Evolutionary conservation across 2,329 filamentous ascomycete genomes (phyloP).

Genomic region (Fusarium sp.): DNA sequence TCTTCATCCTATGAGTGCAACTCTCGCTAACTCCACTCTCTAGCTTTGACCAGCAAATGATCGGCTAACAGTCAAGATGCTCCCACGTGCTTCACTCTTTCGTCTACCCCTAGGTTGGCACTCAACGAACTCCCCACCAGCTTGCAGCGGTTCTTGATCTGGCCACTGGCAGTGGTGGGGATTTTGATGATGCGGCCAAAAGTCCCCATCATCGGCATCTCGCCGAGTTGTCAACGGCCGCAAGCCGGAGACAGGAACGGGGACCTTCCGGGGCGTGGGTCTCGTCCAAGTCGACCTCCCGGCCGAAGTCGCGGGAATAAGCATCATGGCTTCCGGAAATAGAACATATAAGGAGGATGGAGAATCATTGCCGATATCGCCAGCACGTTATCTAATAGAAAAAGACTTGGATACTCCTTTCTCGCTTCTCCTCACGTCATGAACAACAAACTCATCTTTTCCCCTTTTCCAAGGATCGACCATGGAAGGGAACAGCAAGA

Average conservation of each 20-base stretch:
- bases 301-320: conserved; percentile 36
- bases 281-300: conserved; percentile 8
- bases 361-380: conserved; percentile 37
- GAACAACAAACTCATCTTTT: not conserved
- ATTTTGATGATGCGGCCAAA: conserved; percentile 8
- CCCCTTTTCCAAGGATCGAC: not conserved
- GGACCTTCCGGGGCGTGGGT: conserved; percentile 12
- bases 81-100: not conserved
- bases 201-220: conserved; percentile 6
- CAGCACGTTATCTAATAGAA: conserved; percentile 18
- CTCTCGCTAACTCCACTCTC: not conserved
- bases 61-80: conserved; percentile 1
- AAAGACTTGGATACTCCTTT: conserved; percentile 21
- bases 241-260: conserved; percentile 26
- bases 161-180: conserved; percentile 1
- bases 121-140: not conserved
- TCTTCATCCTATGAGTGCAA: not conserved
- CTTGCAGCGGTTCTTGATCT: not conserved
- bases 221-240: conserved; percentile 15
- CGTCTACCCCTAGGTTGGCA: not conserved
- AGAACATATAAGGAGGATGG: conserved; percentile 15
- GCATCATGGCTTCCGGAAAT: conserved; percentile 28
- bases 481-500: conserved; percentile 26
- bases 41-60: not conserved
- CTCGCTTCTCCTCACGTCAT: conserved; percentile 12